Percentiles rank a stretch among this genome's conserved stretches.
Evolutionary conservation across 169 alveolate species (phyloP).

Genomic region (Plasmodium vivax): DNA sequence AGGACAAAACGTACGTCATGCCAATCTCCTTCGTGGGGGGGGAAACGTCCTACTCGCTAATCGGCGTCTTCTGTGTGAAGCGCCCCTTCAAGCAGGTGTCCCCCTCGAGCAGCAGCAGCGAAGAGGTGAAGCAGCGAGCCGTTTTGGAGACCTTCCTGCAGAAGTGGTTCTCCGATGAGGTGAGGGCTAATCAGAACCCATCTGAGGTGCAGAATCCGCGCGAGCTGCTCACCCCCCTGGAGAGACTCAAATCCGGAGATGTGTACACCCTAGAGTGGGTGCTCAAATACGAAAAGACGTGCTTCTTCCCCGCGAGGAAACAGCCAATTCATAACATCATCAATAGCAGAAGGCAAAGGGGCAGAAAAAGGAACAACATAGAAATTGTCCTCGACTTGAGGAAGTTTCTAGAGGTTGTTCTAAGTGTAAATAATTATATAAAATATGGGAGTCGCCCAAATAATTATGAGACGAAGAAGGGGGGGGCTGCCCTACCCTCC

Average conservation of each 20-base stretch:
- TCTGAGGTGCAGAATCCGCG: background rate
- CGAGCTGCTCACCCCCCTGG: too few relatives aligned
- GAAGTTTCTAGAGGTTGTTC: constrained; percentile 23
- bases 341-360: constrained; percentile 43
- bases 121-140: background rate
- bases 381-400: constrained; percentile 45
- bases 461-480: constrained; percentile 19
- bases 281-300: constrained; percentile 36
- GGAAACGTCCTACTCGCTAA: constrained; percentile 61
- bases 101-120: background rate
- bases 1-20: constrained; percentile 36
- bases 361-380: constrained; percentile 27
- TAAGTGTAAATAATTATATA: constrained; percentile 46
- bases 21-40: constrained; percentile 73
- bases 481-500: background rate
- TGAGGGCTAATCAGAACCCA: background rate
- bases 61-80: constrained; percentile 43
- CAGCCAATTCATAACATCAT: constrained; percentile 62
- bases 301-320: constrained; percentile 73
- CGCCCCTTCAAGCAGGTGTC: background rate
- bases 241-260: constrained; percentile 34
- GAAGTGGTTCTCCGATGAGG: constrained; percentile 64
- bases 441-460: constrained; percentile 71
- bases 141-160: background rate
- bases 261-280: constrained; percentile 31